Evolutionary conservation across 192 early-diverging fungal species (phyloP).

Genomic region (Funneliformis geosporum): DNA sequence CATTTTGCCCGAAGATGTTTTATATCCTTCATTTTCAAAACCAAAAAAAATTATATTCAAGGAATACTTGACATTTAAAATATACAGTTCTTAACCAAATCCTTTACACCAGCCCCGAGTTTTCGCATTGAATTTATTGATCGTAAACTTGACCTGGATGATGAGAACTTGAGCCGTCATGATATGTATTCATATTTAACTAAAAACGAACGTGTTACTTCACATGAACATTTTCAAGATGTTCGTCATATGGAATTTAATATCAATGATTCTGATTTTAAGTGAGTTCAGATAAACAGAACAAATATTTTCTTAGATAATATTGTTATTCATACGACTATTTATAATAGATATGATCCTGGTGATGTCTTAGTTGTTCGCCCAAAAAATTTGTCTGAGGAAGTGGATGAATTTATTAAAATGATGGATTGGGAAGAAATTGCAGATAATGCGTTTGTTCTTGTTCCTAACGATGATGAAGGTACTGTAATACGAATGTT

Average conservation of each 20-base stretch:
- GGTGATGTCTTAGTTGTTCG: conserved; percentile 81
- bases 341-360: conserved; percentile 55
- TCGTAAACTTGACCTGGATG: conserved; percentile 15
- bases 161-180: conserved; percentile 25
- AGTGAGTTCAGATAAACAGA: conserved; percentile 2
- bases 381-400: conserved; percentile 70
- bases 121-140: conserved; percentile 51
- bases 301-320: conserved; percentile 9
- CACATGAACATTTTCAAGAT: conserved; percentile 86
- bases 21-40: conserved; percentile 34
- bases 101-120: conserved; percentile 37
- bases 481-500: neutral
- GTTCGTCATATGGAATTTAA: conserved; percentile 80
- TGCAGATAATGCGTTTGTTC: conserved; percentile 62
- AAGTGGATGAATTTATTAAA: conserved; percentile 70
- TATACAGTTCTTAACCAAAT: too few relatives aligned
- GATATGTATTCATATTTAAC: conserved; percentile 45
- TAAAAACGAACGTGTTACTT: conserved; percentile 72
- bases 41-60: too few relatives aligned
- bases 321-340: neutral
- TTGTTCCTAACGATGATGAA: conserved; percentile 56
- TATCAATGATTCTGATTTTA: conserved; percentile 36
- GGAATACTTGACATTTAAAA: too few relatives aligned
- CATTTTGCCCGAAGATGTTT: conserved; percentile 55
- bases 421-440: conserved; percentile 68